These are phyloP conservation scores for Euphorbia pulcherrima DNA, from an alignment of 345 rosid genomes.

Conservation along the genomic window DNA sequence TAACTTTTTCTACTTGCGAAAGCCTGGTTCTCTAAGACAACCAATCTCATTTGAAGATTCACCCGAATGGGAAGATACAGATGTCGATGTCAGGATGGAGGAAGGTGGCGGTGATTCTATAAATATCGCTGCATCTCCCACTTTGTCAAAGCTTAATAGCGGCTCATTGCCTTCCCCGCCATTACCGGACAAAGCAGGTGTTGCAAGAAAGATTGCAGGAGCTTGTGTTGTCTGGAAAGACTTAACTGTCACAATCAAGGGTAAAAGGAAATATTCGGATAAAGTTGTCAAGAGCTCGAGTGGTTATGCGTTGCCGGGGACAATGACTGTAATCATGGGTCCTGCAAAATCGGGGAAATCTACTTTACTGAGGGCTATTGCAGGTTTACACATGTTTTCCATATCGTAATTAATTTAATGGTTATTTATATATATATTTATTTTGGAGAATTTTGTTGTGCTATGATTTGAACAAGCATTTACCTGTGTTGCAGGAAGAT, in stretches of 20 bases:
- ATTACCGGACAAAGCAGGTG: slow-evolving; percentile 50
- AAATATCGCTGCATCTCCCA: slow-evolving; percentile 70
- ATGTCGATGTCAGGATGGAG: slow-evolving; percentile 62
- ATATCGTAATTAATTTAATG: neutral
- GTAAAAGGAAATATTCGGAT: slow-evolving; percentile 87
- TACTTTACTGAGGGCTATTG: slow-evolving; percentile 79
- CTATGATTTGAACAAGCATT: slow-evolving; percentile 13
- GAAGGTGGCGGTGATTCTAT: slow-evolving; percentile 86
- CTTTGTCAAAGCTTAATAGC: slow-evolving; percentile 79
- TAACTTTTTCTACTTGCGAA: slow-evolving; percentile 87
- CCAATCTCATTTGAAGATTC: slow-evolving; percentile 99
- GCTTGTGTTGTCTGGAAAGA: slow-evolving; percentile 95
- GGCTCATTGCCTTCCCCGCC: slow-evolving; percentile 83
- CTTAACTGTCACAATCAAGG: slow-evolving; percentile 80
- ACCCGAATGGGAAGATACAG: slow-evolving; percentile 98
- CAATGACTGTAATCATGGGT: slow-evolving; percentile 98
- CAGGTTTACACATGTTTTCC: slow-evolving; percentile 47
- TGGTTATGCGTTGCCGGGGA: slow-evolving; percentile 94
- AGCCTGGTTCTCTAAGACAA: slow-evolving; percentile 83
- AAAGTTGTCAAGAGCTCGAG: slow-evolving; percentile 87
- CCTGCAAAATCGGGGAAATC: slow-evolving; percentile 99
- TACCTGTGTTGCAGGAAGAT: slow-evolving; percentile 57
- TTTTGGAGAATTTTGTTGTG: neutral
- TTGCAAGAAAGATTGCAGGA: slow-evolving; percentile 71
- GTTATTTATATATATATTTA: neutral